Conservation (phyloP, 345 rosid genomes). For the Sonneratia alba region DNA sequence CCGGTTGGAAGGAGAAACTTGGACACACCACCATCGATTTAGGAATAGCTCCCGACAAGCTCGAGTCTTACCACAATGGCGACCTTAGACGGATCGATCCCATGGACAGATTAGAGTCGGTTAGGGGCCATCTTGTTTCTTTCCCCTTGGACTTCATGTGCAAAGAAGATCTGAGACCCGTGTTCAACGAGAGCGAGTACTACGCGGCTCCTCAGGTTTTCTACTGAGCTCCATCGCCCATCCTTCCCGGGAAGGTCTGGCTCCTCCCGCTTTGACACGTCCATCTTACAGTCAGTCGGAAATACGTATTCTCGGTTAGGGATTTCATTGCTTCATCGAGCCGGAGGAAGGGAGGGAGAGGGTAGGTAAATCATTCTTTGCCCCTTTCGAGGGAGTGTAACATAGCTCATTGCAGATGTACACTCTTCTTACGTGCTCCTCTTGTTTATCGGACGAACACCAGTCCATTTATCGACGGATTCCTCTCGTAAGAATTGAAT, state of each 20-base stretch:
- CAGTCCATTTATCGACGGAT: not conserved
- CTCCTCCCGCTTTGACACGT: not conserved
- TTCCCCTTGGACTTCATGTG: conserved; percentile 92
- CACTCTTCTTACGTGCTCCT: not conserved
- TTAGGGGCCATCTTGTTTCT: conserved; percentile 84
- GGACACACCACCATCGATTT: conserved; percentile 84
- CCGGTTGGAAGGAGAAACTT: conserved; percentile 63
- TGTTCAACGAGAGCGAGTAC: conserved; percentile 89
- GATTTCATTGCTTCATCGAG: not conserved
- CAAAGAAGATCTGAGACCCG: conserved; percentile 87
- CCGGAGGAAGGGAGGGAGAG: not conserved
- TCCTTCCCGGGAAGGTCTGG: not conserved
- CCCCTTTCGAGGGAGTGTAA: not conserved
- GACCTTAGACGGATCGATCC: conserved; percentile 48
- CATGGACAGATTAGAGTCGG: conserved; percentile 49
- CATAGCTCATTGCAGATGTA: not conserved
- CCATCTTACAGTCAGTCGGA: not conserved
- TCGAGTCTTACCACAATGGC: conserved; percentile 61
- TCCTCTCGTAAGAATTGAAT: too few species aligned
- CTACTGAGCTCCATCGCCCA: conserved; percentile 26
- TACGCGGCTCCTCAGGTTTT: conserved; percentile 94
- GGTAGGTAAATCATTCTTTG: not conserved
- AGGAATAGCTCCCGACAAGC: conserved; percentile 73
- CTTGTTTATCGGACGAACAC: not conserved
- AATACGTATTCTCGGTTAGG: not conserved